Conservation (phyloP, 192 early-diverging fungal genomes). For the Bifiguratus adelaidae region DNA sequence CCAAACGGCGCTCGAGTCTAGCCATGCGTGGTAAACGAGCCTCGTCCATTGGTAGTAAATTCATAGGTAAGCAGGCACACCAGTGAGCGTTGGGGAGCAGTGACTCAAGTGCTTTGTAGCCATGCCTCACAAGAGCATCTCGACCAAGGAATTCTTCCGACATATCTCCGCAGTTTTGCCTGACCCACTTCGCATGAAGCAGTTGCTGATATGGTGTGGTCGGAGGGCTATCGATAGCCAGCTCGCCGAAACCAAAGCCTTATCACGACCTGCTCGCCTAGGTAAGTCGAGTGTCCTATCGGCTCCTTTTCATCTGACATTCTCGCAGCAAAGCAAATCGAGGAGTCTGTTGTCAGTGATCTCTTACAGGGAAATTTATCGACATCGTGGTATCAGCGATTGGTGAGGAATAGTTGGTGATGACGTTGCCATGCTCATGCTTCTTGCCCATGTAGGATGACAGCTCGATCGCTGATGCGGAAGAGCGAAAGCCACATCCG, state of each 20-base stretch:
- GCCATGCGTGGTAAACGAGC: conserved; percentile 42
- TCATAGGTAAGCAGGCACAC: conserved; percentile 12
- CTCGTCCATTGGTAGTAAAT: conserved; percentile 42
- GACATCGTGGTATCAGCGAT: conserved; percentile 41
- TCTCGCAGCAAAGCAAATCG: conserved; percentile 17
- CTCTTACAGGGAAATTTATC: conserved; percentile 20
- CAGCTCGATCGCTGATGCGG: no score
- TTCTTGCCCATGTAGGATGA: no score
- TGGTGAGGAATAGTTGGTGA: conserved; percentile 8
- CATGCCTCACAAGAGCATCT: conserved; percentile 46
- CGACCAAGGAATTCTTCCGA: conserved; percentile 44
- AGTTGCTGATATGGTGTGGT: conserved; percentile 61
- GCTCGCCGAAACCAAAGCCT: neutral
- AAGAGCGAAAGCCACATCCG: conserved; percentile 25
- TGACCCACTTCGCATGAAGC: conserved; percentile 52
- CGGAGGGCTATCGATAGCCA: conserved; percentile 17
- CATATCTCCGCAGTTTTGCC: conserved; percentile 56
- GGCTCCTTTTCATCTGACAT: neutral
- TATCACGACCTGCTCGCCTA: neutral
- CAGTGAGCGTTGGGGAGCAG: neutral
- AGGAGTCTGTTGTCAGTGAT: conserved; percentile 24
- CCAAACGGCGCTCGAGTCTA: conserved; percentile 36
- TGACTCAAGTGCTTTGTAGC: no score
- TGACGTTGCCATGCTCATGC: no score
- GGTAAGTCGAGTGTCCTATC: neutral